A percentile compares a stretch with the other conserved stretches of the same genome.
Evolutionary conservation across 192 early-diverging fungal species (phyloP).

Genomic region (Kickxella alabastrina): DNA sequence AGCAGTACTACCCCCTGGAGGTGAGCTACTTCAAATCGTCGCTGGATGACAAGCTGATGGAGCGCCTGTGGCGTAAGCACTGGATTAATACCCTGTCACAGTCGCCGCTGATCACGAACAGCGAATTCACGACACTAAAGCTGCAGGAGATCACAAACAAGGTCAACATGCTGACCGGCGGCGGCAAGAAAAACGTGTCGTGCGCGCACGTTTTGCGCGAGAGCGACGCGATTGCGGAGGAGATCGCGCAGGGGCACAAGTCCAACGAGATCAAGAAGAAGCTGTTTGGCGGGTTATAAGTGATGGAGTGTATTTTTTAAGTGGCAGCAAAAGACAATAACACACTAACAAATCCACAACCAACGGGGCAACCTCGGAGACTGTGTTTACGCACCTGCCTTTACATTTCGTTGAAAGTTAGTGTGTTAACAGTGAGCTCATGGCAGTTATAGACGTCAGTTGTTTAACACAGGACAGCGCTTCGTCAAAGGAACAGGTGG

Average conservation of each 20-base stretch:
- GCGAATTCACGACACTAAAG: constrained; percentile 43
- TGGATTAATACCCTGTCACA: constrained; percentile 96
- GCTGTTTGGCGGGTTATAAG: constrained; percentile 21
- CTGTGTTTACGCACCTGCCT: too few species aligned
- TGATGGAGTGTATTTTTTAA: background rate
- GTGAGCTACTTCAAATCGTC: constrained; percentile 91
- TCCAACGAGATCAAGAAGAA: constrained; percentile 38
- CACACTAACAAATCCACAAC: too few species aligned
- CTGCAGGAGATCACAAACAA: constrained; percentile 39
- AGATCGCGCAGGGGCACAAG: constrained; percentile 38
- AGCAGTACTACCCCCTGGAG: constrained; percentile 83
- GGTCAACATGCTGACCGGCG: constrained; percentile 23
- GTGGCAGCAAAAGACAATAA: too few species aligned
- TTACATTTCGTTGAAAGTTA: too few species aligned
- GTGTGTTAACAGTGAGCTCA: too few species aligned
- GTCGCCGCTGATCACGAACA: constrained; percentile 80
- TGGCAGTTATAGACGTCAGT: too few species aligned
- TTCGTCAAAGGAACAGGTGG: too few species aligned
- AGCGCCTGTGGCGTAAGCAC: constrained; percentile 96
- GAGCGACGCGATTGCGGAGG: constrained; percentile 41
- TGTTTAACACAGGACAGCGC: too few species aligned
- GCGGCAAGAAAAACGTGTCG: constrained; percentile 26
- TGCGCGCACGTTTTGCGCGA: constrained; percentile 31
- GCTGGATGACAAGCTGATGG: constrained; percentile 80
- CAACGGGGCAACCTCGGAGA: too few species aligned